phyloP scores from a whole-genome alignment of 768 basidiomycete genomes.

The Tylopilus vinaceipallidus region DNA sequence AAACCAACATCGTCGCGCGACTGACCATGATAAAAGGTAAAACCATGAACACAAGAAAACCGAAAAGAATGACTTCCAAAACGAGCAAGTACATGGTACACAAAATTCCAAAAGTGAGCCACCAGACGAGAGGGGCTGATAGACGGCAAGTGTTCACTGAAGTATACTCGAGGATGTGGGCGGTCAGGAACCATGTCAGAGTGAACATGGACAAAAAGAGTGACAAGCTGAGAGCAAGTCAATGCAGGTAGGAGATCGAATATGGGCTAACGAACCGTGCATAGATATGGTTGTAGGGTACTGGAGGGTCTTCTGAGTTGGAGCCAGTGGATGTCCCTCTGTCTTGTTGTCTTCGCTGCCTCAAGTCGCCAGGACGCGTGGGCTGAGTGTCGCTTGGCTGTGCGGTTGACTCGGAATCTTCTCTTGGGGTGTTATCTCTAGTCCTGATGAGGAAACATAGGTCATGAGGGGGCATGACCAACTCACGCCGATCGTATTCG shows the following conservation, averaged over 20 bases:
- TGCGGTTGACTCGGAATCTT: constrained; percentile 28
- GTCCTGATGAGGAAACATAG: constrained; percentile 11
- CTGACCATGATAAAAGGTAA: constrained; percentile 78
- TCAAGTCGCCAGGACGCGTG: constrained; percentile 12
- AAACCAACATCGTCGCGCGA: constrained; percentile 5
- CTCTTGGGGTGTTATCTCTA: constrained; percentile 25
- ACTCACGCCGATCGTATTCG: constrained; percentile 35
- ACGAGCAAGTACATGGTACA: constrained; percentile 78
- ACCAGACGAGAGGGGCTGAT: constrained; percentile 81
- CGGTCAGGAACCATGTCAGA: constrained; percentile 80
- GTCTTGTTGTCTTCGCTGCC: constrained; percentile 19
- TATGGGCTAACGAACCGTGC: constrained; percentile 22
- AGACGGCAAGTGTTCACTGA: constrained; percentile 71
- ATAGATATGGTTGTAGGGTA: constrained; percentile 28
- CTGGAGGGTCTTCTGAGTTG: constrained; percentile 26
- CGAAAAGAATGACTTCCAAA: constrained; percentile 69
- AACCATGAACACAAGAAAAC: constrained; percentile 73
- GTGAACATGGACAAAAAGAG: constrained; percentile 67
- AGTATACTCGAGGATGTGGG: constrained; percentile 77
- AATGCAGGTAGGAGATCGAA: constrained; percentile 5
- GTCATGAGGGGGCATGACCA: background rate
- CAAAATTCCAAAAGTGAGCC: constrained; percentile 78
- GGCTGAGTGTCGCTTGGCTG: constrained; percentile 23
- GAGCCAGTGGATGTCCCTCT: constrained; percentile 19
- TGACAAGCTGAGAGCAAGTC: constrained; percentile 42